Conservation (phyloP, 768 basidiomycete genomes). For the Lyophyllum shimeji region DNA sequence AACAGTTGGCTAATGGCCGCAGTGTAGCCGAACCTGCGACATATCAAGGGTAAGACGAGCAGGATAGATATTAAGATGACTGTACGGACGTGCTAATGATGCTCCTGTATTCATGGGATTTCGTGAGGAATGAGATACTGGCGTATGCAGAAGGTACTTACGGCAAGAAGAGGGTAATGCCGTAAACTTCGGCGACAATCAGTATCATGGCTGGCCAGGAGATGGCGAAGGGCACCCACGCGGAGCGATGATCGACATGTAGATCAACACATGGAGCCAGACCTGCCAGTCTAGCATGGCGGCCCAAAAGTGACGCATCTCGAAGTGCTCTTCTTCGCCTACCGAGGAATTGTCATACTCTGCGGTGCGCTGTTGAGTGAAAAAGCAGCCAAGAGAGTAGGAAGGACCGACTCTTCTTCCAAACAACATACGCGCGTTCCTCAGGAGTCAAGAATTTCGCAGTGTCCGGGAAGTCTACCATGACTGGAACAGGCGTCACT, state of each 20-base stretch:
- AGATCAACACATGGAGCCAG: constrained; percentile 57
- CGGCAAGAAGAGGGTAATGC: constrained; percentile 72
- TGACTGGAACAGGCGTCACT: constrained; percentile 31
- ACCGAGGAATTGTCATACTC: constrained; percentile 58
- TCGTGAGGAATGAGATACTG: background rate
- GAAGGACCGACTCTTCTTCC: constrained; percentile 48
- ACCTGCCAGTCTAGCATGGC: constrained; percentile 67
- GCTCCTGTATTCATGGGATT: constrained; percentile 35
- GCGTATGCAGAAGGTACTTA: constrained; percentile 32
- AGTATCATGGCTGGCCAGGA: background rate
- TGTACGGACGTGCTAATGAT: constrained; percentile 52
- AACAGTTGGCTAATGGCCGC: constrained; percentile 60
- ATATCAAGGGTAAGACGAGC: background rate
- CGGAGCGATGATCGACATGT: constrained; percentile 58
- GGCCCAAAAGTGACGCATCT: constrained; percentile 49
- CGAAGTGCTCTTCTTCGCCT: constrained; percentile 62
- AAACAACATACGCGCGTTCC: constrained; percentile 53
- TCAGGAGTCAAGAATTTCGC: constrained; percentile 62
- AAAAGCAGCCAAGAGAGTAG: background rate
- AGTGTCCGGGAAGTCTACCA: constrained; percentile 62
- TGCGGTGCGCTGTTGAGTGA: constrained; percentile 14
- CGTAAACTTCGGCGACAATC: constrained; percentile 47
- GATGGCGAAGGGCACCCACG: constrained; percentile 38
- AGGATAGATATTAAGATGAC: background rate
- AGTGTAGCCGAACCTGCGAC: constrained; percentile 54